Evolutionary conservation across 1,284 basidiomycete genomes (phyloP).

Genomic region (Inonotus hispidus): DNA sequence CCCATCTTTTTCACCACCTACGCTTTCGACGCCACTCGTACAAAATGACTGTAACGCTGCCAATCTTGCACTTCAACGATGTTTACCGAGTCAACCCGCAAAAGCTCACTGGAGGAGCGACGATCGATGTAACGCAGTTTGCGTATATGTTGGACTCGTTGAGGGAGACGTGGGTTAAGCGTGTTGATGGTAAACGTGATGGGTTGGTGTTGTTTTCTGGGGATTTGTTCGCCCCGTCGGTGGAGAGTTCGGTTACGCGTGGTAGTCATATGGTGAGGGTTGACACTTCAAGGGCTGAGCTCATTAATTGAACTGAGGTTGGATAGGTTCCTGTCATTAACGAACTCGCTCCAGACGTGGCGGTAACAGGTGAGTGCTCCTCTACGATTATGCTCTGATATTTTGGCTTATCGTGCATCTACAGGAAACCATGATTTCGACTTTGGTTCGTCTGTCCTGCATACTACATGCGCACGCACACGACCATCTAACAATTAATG

Average conservation of each 20-base stretch:
- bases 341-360: constrained; percentile 58
- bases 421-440: constrained; percentile 84
- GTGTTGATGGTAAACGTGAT: constrained; percentile 49
- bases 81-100: constrained; percentile 73
- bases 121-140: constrained; percentile 75
- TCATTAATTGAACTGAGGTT: not conserved
- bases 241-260: constrained; percentile 83
- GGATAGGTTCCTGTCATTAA: constrained; percentile 78
- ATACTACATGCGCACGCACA: not conserved
- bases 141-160: constrained; percentile 55
- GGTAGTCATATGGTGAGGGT: constrained; percentile 90
- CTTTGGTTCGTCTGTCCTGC: constrained; percentile 38
- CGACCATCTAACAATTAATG: constrained; percentile 8
- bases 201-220: constrained; percentile 86
- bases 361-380: constrained; percentile 48
- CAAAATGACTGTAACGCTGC: constrained; percentile 20
- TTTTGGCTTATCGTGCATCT: not conserved
- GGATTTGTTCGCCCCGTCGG: constrained; percentile 81
- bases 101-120: constrained; percentile 48
- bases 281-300: no score
- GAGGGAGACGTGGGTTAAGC: constrained; percentile 44
- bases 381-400: not conserved
- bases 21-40: not conserved
- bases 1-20: not conserved
- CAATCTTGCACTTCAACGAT: constrained; percentile 66